A percentile compares a stretch with the other conserved stretches of the same genome.
Conservation (phyloP, 2,329 filamentous ascomycete genomes). For the Clarireedia paspali region DNA sequence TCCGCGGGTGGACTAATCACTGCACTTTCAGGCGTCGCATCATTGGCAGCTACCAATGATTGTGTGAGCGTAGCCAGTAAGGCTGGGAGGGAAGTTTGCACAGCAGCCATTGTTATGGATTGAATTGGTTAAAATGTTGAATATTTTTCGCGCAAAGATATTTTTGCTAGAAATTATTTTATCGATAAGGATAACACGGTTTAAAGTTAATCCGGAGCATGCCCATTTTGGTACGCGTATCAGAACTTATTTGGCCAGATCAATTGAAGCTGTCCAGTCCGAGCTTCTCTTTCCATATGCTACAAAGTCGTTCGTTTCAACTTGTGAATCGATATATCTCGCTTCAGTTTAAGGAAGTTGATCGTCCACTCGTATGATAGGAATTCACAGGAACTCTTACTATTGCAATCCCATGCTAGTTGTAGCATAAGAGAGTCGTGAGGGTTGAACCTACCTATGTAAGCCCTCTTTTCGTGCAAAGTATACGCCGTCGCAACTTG, state of each 20-base stretch:
- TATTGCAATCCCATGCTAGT: constrained; percentile 1
- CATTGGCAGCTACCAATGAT: constrained; percentile 51
- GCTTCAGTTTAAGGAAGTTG: not conserved
- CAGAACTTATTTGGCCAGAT: not conserved
- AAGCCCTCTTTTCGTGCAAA: constrained; percentile 3
- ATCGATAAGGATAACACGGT: constrained; percentile 8
- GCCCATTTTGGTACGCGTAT: not conserved
- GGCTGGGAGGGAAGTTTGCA: constrained; percentile 41
- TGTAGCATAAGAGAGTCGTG: not conserved
- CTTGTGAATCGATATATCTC: too few species aligned
- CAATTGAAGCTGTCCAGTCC: not conserved
- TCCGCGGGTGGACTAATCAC: constrained; percentile 66
- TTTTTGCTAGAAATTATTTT: not conserved
- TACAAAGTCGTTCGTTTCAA: not conserved
- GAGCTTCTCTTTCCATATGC: not conserved
- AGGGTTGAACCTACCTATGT: not conserved
- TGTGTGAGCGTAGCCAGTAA: constrained; percentile 48
- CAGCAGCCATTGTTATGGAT: constrained; percentile 34
- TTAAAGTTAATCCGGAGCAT: constrained; percentile 12
- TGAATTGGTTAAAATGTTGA: not conserved
- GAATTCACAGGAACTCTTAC: not conserved
- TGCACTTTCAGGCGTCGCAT: constrained; percentile 56
- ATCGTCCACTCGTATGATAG: not conserved
- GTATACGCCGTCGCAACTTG: not conserved
- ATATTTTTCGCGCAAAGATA: too few species aligned